phyloP scores from a whole-genome alignment of 495 filamentous ascomycete genomes.

The Penicillium coprophilum region DNA sequence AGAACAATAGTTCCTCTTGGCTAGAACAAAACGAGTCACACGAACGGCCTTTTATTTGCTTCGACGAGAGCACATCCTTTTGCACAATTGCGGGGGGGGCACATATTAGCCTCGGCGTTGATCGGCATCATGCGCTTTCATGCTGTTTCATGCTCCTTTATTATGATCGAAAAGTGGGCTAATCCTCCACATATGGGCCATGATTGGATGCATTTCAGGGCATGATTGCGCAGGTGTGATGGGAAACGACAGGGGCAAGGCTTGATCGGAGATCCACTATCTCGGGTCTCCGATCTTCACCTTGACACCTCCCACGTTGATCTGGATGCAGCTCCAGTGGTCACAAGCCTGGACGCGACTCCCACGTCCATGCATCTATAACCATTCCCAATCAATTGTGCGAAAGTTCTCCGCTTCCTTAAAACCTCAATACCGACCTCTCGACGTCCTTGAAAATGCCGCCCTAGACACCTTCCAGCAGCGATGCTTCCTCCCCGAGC shows the following conservation, averaged over 20 bases:
- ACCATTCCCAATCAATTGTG: not conserved
- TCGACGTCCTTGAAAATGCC: slow-evolving; percentile 32
- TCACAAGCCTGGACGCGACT: slow-evolving; percentile 16
- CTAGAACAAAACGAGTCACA: not conserved
- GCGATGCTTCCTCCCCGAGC: slow-evolving; percentile 45
- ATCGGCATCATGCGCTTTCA: not conserved
- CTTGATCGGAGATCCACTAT: not conserved
- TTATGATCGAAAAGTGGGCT: not conserved
- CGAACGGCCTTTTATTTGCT: not conserved
- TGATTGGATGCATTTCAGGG: not conserved
- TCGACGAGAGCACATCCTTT: not conserved
- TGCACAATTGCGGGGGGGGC: not conserved
- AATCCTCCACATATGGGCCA: not conserved
- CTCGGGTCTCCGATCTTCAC: not conserved
- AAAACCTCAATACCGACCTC: slow-evolving; percentile 24
- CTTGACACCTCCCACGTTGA: not conserved
- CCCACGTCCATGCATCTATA: not conserved
- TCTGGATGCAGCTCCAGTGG: slow-evolving; percentile 37
- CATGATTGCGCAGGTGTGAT: not conserved
- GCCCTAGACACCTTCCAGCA: slow-evolving; percentile 48
- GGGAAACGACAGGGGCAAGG: too few species aligned
- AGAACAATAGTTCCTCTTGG: not conserved
- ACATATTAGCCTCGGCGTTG: not conserved
- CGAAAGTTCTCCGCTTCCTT: slow-evolving; percentile 26
- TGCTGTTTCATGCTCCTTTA: not conserved